Base-by-base conservation (phyloP, 805 yeast genomes). In the Barnettozyma sucrosica region DNA sequence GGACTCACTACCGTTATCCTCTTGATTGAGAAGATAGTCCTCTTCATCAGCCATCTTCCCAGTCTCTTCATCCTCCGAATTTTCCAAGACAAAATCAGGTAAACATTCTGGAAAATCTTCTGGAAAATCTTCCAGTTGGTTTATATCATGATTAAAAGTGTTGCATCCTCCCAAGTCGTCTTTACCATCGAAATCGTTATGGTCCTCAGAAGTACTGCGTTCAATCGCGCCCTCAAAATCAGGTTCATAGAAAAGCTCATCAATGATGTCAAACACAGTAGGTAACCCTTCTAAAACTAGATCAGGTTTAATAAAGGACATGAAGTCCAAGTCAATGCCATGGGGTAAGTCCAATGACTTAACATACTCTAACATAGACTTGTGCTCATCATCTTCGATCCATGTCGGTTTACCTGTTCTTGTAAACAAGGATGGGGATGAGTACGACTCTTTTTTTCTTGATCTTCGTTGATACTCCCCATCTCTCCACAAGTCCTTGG, bases 401-500 rank as follows among this genome's bases (percentile, higher is more conserved):
- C 83, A 78, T 3, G 57, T 36, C 7, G 33, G 41, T 7, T 21
- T 56, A 2, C 51, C 41, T 0, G 24, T 18, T 39, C 80, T 59
- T 1, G 55, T 45, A 4, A 68, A 28, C 52, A 56, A 40, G 24
- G 63, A 28, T 20, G 61, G 47, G 16, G 56, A 52, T 4, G 63
- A 48, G 44, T 68, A 70, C 0, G 57, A 50, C 0, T 56, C 54
- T 32, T 76, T 53, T 7, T 71, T 70, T 41, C 72, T 62, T 3
- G 62, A 36, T n/a, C 66, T 64, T 45, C 87, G 67, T 49, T 81
- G 82, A 50, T 57, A 72, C 24, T 59, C 63, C 8, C 81, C 72
- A 55, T 87, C 95, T 26, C 73, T 72, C 65, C 84, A 73, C 11
- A 89, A 68, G 36, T 75, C 77, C 43, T 69, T 72, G 7, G 89